Base-by-base conservation (phyloP, 2,329 filamentous ascomycete species). In the Zarea fungicola region DNA sequence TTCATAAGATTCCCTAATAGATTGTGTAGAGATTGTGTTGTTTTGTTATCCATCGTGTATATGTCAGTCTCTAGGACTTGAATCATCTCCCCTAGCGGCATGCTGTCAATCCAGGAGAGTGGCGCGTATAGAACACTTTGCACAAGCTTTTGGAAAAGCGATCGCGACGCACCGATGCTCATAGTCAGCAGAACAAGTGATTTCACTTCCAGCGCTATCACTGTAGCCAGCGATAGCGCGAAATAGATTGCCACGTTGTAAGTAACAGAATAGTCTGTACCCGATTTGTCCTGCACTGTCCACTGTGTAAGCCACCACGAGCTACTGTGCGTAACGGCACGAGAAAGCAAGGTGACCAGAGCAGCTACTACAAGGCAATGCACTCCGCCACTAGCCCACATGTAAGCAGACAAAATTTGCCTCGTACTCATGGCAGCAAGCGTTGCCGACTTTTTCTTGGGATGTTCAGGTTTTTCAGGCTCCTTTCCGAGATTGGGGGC, bases 221-320 rank as follows among this genome's bases (percentile, higher is more conserved):
- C 40, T 21, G 40, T 32, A 10, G 22, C 21, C 9, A 49, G n/a
- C 2, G 46, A 49, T 2, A 52, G 26, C 5, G 25, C 18, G n/a
- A 52, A n/a, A 22, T 52, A 52, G 11, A 52, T 29, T 10, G 21
- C 34, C 5, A 49, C 46, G 16, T 34, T 42, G 22, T 23, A 16
- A n/a, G 19, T 7, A 11, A 49, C 34, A 4, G 42, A 19, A 5
- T 23, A 21, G 7, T 44, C 32, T 7, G n/a, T 31, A 4, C 6
- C 18, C 25, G 13, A 29, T 7, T 6, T 10, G 32, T 36, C 45
- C 21, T 42, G 28, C 19, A 21, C 6, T 21, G 50, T 52, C 50
- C 50, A 52, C 8, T 29, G 45, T n/a, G 32, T 29, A n/a, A 52
- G 22, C 50, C 50, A 52, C 50, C 46, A 49, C 8, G 50, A 35